A percentile compares a stretch with the other conserved stretches of the same genome.
Evolutionary conservation across 805 yeast species (phyloP).

Genomic region (Wickerhamomyces ciferrii): DNA sequence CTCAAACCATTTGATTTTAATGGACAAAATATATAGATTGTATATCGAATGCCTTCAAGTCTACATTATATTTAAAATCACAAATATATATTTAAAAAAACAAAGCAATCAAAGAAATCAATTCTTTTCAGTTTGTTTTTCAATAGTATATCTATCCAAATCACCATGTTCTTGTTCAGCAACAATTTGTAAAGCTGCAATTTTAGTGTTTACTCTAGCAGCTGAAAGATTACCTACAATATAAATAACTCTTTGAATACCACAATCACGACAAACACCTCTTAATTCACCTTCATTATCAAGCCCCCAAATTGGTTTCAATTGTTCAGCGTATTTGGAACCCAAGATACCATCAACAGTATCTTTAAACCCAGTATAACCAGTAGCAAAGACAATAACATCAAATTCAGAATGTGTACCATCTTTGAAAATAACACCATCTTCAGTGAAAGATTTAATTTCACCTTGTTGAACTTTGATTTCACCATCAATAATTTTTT

Average conservation of each 20-base stretch:
- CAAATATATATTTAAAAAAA: too few relatives aligned
- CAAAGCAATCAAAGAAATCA: neutral
- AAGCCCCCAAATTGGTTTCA: slow-evolving; percentile 37
- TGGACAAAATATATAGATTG: too few relatives aligned
- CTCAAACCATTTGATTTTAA: too few relatives aligned
- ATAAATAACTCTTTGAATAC: slow-evolving; percentile 34
- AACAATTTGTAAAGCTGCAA: slow-evolving; percentile 28
- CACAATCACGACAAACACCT: slow-evolving; percentile 32
- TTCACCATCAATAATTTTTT: slow-evolving; percentile 32
- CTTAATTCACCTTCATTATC: slow-evolving; percentile 39
- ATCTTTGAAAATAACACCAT: slow-evolving; percentile 33
- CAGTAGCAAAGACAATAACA: slow-evolving; percentile 39
- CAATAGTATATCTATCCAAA: neutral
- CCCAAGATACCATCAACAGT: slow-evolving; percentile 34
- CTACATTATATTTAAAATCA: too few relatives aligned
- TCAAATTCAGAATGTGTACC: slow-evolving; percentile 31
- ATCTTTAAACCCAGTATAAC: slow-evolving; percentile 36
- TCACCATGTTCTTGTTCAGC: neutral
- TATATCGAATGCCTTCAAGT: too few relatives aligned
- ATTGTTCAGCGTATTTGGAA: slow-evolving; percentile 26
- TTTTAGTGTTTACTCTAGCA: slow-evolving; percentile 32
- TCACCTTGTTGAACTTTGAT: slow-evolving; percentile 31
- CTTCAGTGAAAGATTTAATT: slow-evolving; percentile 30
- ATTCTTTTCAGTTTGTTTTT: neutral
- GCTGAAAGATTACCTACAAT: slow-evolving; percentile 37